phyloP scores from a whole-genome alignment of 805 yeast genomes.

The Candida broadrunensis region DNA sequence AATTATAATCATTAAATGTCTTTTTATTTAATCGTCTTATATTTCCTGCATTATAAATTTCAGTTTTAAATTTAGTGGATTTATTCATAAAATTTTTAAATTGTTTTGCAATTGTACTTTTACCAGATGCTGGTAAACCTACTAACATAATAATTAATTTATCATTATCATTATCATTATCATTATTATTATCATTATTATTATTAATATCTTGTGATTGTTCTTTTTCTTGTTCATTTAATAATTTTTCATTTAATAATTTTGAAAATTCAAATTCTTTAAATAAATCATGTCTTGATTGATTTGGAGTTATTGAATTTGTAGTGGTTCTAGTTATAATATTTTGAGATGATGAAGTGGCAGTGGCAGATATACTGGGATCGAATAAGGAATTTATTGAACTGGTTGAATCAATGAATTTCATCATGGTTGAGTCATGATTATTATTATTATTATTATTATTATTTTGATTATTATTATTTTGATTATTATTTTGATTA shows the following conservation, averaged over 20 bases:
- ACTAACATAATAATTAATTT: constrained; percentile 24
- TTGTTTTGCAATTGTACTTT: constrained; percentile 36
- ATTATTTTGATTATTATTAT: too few species aligned
- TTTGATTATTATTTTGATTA: too few species aligned
- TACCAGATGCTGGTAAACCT: constrained; percentile 43
- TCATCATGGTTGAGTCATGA: neutral
- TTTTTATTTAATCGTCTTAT: constrained; percentile 36
- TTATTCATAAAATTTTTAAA: constrained; percentile 26
- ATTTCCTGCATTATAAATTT: constrained; percentile 52
- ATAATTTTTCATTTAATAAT: constrained; percentile 1
- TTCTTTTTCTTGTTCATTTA: neutral
- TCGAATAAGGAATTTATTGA: constrained; percentile 31
- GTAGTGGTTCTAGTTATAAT: constrained; percentile 3
- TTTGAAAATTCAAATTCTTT: constrained; percentile 2
- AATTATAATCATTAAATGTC: constrained; percentile 29
- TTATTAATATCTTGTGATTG: neutral
- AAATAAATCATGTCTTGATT: constrained; percentile 1
- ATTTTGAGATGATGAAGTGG: neutral
- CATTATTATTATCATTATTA: too few species aligned
- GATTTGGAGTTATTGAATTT: constrained; percentile 7
- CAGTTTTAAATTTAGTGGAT: constrained; percentile 16
- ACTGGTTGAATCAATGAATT: constrained; percentile 8
- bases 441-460: too few species aligned
- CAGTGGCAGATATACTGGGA: constrained; percentile 6
- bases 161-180: too few species aligned